phyloP scores from a whole-genome alignment of 2,329 filamentous ascomycete species.

The Lasiodiplodia gonubiensis region DNA sequence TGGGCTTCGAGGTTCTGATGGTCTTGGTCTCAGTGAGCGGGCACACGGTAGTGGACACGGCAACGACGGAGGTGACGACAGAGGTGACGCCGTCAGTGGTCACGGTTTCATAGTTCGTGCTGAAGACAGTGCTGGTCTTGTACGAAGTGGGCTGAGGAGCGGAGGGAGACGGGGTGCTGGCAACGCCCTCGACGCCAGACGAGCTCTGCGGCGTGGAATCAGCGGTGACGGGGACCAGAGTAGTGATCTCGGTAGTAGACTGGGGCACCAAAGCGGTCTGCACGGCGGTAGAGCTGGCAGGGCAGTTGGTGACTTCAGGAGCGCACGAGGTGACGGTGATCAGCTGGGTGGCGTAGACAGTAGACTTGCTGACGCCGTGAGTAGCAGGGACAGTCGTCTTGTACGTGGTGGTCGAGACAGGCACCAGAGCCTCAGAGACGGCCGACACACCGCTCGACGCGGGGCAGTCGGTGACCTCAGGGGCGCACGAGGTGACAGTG shows the following conservation, averaged over 20 bases:
- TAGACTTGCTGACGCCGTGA: conserved; percentile 4
- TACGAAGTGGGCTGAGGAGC: conserved; percentile 1
- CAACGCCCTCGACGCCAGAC: neutral
- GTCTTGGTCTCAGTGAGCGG: conserved; percentile 40
- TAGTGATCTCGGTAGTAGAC: conserved; percentile 17
- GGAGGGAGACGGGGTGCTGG: conserved; percentile 2
- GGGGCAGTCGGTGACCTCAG: conserved; percentile 32
- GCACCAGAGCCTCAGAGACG: conserved; percentile 1
- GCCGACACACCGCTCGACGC: conserved; percentile 29
- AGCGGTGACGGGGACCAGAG: conserved; percentile 15
- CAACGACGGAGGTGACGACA: conserved; percentile 13
- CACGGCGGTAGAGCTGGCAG: conserved; percentile 18
- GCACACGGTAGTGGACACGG: conserved; percentile 34
- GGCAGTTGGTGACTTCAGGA: conserved; percentile 23
- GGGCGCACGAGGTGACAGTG: conserved; percentile 21
- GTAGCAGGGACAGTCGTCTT: conserved; percentile 10
- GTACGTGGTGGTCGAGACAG: conserved; percentile 1
- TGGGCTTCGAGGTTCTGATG: conserved; percentile 27
- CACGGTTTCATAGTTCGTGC: conserved; percentile 4
- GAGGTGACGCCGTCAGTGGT: conserved; percentile 20
- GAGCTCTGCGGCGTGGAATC: conserved; percentile 11
- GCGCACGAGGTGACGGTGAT: conserved; percentile 24
- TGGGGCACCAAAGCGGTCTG: conserved; percentile 17
- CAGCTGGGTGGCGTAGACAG: conserved; percentile 19
- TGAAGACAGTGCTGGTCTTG: conserved; percentile 14